Conservation (phyloP, 495 filamentous ascomycete genomes). For the Emericellopsis terricola region DNA sequence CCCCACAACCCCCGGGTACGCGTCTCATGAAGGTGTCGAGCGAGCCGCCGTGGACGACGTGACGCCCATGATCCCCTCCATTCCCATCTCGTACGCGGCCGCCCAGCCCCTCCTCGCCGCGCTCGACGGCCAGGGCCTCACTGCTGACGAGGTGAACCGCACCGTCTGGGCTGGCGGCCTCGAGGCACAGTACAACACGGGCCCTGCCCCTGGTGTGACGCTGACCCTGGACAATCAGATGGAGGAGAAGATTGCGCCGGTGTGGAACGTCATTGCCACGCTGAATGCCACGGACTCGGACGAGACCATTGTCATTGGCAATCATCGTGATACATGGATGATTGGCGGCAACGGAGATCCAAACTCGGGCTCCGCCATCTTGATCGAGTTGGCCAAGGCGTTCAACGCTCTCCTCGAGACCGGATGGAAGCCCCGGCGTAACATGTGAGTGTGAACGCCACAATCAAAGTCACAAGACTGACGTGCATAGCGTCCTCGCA, state of each 20-base stretch:
- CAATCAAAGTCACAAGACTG: too few species aligned
- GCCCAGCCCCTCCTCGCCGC: conserved; percentile 71
- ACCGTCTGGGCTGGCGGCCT: conserved; percentile 59
- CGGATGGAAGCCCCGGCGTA: conserved; percentile 82
- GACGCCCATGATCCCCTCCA: conserved; percentile 73
- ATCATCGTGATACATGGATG: conserved; percentile 91
- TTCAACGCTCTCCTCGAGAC: conserved; percentile 59
- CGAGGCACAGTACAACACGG: conserved; percentile 79
- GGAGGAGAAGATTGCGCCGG: conserved; percentile 70
- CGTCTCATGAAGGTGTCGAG: conserved; percentile 73
- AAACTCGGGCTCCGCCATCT: conserved; percentile 73
- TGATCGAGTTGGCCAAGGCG: conserved; percentile 69
- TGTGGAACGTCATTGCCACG: conserved; percentile 90
- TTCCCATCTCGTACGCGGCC: conserved; percentile 80
- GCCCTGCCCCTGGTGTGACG: conserved; percentile 62
- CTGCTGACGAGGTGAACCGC: conserved; percentile 58
- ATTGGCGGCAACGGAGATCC: conserved; percentile 76
- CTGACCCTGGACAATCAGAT: conserved; percentile 77
- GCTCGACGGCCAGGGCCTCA: conserved; percentile 73
- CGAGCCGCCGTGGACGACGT: conserved; percentile 46
- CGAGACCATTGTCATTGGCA: conserved; percentile 83
- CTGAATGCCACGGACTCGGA: conserved; percentile 70
- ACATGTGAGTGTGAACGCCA: conserved; percentile 36
- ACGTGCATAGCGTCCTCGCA: conserved; percentile 41
- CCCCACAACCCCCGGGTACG: conserved; percentile 83